Percentiles rank a stretch among this genome's conserved stretches.
These are phyloP conservation scores for Thielaviopsis punctulata DNA, from an alignment of 2,329 filamentous ascomycete species.

Conservation along the genomic window DNA sequence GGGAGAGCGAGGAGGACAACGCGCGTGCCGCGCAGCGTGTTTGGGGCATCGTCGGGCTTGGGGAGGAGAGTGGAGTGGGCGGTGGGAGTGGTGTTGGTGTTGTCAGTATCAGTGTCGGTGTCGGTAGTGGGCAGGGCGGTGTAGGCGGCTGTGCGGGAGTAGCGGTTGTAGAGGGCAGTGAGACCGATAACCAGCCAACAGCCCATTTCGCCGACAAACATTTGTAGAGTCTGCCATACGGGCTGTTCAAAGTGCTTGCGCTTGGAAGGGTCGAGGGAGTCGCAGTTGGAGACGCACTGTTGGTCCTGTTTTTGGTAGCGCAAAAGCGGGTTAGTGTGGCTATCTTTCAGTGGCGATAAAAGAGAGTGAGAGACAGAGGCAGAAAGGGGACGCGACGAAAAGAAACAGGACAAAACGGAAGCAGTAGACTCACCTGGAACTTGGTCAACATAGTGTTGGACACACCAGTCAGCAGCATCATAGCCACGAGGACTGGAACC, in stretches of 20 bases:
- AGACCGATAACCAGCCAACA: slow-evolving; percentile 80
- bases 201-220: slow-evolving; percentile 94
- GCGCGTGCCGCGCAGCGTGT: slow-evolving; percentile 51
- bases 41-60: slow-evolving; percentile 33
- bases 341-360: background rate
- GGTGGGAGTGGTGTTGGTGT: slow-evolving; percentile 20
- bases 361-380: background rate
- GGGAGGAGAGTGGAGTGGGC: slow-evolving; percentile 19
- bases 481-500: slow-evolving; percentile 72
- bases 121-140: slow-evolving; percentile 51
- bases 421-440: slow-evolving; percentile 51
- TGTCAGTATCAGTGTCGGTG: slow-evolving; percentile 27
- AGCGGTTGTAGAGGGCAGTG: slow-evolving; percentile 46
- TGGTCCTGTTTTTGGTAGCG: slow-evolving; percentile 49
- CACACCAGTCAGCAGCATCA: slow-evolving; percentile 93
- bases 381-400: background rate
- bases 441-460: slow-evolving; percentile 97
- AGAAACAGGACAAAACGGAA: background rate
- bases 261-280: slow-evolving; percentile 46
- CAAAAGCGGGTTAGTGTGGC: background rate
- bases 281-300: slow-evolving; percentile 88
- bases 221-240: slow-evolving; percentile 88
- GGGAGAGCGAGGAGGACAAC: slow-evolving; percentile 66
- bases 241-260: slow-evolving; percentile 77
- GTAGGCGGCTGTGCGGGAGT: slow-evolving; percentile 34